A percentile compares a stretch with the other conserved stretches of the same genome.
phyloP scores from a whole-genome alignment of 257 asterid genomes.

The Solanum habrochaites region DNA sequence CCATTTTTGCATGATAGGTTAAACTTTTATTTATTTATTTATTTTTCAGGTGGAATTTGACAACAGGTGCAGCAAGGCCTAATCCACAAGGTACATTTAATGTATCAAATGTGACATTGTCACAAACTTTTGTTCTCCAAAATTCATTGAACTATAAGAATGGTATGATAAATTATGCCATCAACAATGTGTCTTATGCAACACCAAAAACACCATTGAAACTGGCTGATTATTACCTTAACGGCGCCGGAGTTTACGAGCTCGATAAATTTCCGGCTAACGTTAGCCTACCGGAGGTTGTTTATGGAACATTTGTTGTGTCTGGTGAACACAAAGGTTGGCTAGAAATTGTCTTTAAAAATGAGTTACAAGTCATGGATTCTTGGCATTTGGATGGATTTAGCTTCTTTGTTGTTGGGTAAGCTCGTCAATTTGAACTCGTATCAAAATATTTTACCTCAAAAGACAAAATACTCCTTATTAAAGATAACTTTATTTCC shows the following conservation, averaged over 20 bases:
- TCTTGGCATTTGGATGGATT: conserved; percentile 80
- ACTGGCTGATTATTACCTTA: conserved; percentile 39
- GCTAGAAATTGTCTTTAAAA: conserved; percentile 54
- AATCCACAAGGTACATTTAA: conserved; percentile 70
- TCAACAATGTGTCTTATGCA: conserved; percentile 42
- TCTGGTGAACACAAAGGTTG: conserved; percentile 51
- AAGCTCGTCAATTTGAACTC: not conserved
- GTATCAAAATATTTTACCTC: not conserved
- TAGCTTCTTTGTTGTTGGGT: conserved; percentile 59
- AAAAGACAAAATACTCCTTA: not conserved
- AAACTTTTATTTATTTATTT: not conserved
- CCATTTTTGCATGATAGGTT: not conserved
- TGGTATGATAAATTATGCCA: conserved; percentile 10
- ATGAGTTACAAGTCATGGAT: conserved; percentile 16
- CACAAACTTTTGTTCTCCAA: conserved; percentile 43
- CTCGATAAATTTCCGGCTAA: conserved; percentile 36
- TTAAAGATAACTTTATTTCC: not conserved
- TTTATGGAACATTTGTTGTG: conserved; percentile 38
- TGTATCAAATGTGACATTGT: conserved; percentile 46
- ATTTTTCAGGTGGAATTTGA: conserved; percentile 48
- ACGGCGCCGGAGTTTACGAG: conserved; percentile 44
- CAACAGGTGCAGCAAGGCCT: conserved; percentile 55
- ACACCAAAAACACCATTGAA: conserved; percentile 44
- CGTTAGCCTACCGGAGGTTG: conserved; percentile 5
- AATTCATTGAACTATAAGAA: conserved; percentile 15